A percentile compares a stretch with the other conserved stretches of the same genome.
phyloP scores from a whole-genome alignment of 805 yeast species.

The Yarrowia yakushimensis region DNA sequence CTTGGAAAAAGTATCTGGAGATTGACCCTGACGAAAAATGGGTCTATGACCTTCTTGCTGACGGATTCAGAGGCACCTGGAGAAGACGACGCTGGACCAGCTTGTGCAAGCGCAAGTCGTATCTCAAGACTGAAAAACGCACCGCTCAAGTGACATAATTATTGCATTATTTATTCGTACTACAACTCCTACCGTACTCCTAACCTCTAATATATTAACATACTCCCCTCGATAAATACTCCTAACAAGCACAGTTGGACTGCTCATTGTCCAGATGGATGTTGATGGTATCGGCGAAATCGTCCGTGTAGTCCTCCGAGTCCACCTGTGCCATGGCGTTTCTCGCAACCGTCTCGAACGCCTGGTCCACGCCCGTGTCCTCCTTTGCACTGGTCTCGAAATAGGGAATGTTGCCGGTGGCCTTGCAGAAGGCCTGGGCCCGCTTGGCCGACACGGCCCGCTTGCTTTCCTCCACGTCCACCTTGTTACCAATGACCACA shows the following conservation, averaged over 20 bases:
- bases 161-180: constrained; percentile 18
- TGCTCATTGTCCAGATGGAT: constrained; percentile 84
- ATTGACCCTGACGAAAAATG: constrained; percentile 76
- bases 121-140: too few relatives aligned
- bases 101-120: constrained; percentile 25
- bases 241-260: constrained; percentile 69
- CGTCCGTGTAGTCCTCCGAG: constrained; percentile 84
- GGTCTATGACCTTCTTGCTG: constrained; percentile 60
- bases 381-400: constrained; percentile 98
- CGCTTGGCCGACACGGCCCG: constrained; percentile 62
- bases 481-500: constrained; percentile 90
- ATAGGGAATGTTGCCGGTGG: constrained; percentile 77
- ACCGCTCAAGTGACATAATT: background rate
- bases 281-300: constrained; percentile 93
- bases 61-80: constrained; percentile 33
- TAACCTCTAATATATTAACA: constrained; percentile 23
- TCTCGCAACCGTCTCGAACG: constrained; percentile 92
- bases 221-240: constrained; percentile 15
- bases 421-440: constrained; percentile 60
- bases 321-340: constrained; percentile 95
- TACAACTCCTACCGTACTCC: background rate
- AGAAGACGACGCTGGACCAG: constrained; percentile 34
- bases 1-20: constrained; percentile 50
- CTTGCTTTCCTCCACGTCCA: constrained; percentile 89
- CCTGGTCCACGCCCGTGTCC: constrained; percentile 90